Conservation (phyloP, 495 filamentous ascomycete species). For the Barbatosphaeria neglecta region DNA sequence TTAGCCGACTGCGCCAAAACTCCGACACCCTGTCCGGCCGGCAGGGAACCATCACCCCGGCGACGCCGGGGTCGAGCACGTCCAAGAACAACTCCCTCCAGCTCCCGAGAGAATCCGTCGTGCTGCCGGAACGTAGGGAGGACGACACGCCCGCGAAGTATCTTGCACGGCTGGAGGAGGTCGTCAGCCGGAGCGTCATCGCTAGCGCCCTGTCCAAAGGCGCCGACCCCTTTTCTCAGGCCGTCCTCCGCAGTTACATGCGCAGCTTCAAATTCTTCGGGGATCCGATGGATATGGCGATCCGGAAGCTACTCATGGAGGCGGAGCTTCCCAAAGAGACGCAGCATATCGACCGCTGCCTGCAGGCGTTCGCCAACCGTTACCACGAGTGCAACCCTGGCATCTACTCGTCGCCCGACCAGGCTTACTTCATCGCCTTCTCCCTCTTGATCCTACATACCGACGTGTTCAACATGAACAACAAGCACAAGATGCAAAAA, state of each 20-base stretch:
- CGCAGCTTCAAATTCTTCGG: slow-evolving; percentile 86
- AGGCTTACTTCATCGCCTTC: slow-evolving; percentile 95
- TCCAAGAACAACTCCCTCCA: slow-evolving; percentile 66
- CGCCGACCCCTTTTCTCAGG: slow-evolving; percentile 68
- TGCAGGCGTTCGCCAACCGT: slow-evolving; percentile 89
- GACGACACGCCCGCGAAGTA: slow-evolving; percentile 87
- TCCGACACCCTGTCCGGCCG: slow-evolving; percentile 46
- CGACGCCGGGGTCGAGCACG: slow-evolving; percentile 50
- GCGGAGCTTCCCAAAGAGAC: slow-evolving; percentile 94
- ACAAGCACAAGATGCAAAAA: slow-evolving; percentile 98
- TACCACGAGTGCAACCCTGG: slow-evolving; percentile 98
- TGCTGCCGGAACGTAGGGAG: slow-evolving; percentile 70
- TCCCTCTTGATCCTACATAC: slow-evolving; percentile 94
- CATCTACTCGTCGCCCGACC: slow-evolving; percentile 83
- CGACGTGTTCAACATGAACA: slow-evolving; percentile 98
- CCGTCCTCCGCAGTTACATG: slow-evolving; percentile 87
- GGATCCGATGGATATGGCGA: slow-evolving; percentile 95
- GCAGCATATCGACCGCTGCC: slow-evolving; percentile 90
- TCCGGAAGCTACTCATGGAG: slow-evolving; percentile 90
- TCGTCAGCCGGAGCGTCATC: slow-evolving; percentile 64
- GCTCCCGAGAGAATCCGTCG: slow-evolving; percentile 46
- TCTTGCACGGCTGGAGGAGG: slow-evolving; percentile 67
- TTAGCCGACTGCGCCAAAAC: slow-evolving; percentile 65
- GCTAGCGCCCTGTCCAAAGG: slow-evolving; percentile 74
- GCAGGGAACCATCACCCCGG: slow-evolving; percentile 50